Evolutionary conservation across 768 basidiomycete species (phyloP), one percentile per base, ranked within the genome.

Genomic region (Tubosaeta sp.): DNA sequence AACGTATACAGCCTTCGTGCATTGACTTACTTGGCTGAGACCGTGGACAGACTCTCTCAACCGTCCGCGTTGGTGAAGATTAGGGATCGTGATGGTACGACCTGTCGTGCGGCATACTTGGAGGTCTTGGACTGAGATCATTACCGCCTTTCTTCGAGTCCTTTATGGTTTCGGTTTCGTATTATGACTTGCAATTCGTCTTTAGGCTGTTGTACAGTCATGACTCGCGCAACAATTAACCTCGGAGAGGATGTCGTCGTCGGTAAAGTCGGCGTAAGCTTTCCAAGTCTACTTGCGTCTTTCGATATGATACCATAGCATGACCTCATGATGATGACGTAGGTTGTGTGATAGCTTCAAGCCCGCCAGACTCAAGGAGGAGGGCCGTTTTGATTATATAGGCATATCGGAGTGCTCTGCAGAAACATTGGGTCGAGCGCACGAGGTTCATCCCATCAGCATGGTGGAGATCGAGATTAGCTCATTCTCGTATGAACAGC

Each of bases 381-480:
- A 56, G 33, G 57, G 55, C 17, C 52, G 50, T 27, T 31, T 83
- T 62, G 70, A 74, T 58, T 74, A 83, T 61, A 79, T 85, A 48
- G 80, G 81, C 1, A 52, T 85, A 41, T 78, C 76, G 1, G 83
- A 85, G 64, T 74, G 75, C 57, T 68, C 66, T 25, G 76, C 73
- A 0, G 69, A 63, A 16, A 80, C 81, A 0, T 69, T 88, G 60
- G 72, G 60, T 61, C 72, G 53, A 52, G 72, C 62, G 12, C 16
- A 63, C 52, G 45, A 71, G 58, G 59, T 84, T 10, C 71, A 77
- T 42, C 81, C 79, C 2, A 75, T 86, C 52, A 72, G 79, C 12
- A 72, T 78, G 14, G 80, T 83, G 9, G 85, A 88, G 63, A 84
- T 87, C 47, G 87, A 88, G 63, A 69, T 84, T 38, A 84, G 81